Percentiles rank a stretch among this genome's conserved stretches.
Evolutionary conservation across 31 red algal genomes (phyloP).

Genomic region (Bonnemaisonia californica): DNA sequence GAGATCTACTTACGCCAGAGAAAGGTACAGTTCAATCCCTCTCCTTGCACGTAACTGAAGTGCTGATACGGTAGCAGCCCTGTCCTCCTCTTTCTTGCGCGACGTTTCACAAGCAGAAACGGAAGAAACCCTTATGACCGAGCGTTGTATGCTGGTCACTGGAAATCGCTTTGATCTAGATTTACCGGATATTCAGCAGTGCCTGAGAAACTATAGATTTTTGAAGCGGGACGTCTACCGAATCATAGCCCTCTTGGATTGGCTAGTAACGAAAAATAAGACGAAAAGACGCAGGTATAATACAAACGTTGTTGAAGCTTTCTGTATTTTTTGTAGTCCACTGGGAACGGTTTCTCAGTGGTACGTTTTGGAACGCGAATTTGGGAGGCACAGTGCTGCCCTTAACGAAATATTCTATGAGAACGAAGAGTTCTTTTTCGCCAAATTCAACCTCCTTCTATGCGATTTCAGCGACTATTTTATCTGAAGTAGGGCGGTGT

Average conservation of each 20-base stretch:
- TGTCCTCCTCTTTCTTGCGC: no score
- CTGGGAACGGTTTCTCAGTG: not conserved
- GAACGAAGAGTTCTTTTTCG: not conserved
- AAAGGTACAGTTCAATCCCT: no score
- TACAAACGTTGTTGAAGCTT: not conserved
- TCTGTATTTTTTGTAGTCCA: slow-evolving; percentile 2
- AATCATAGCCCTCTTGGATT: not conserved
- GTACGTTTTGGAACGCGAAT: not conserved
- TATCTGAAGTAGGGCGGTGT: not conserved
- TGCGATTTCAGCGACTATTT: not conserved
- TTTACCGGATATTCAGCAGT: not conserved
- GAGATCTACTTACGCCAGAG: no score
- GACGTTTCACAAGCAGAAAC: no score
- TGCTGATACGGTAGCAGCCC: no score
- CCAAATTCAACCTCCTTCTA: not conserved
- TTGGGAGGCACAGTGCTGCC: not conserved
- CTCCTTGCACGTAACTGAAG: no score
- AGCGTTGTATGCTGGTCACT: no score
- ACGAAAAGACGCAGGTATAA: not conserved
- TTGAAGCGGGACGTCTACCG: not conserved
- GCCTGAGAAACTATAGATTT: not conserved
- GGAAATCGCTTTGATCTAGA: not conserved
- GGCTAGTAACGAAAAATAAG: not conserved
- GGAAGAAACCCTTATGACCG: no score
- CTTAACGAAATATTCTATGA: slow-evolving; percentile 13